A percentile compares a stretch with the other conserved stretches of the same genome.
These are phyloP conservation scores for Erysiphe neolycopersici DNA, from an alignment of 2,329 filamentous ascomycete species.

Conservation along the genomic window DNA sequence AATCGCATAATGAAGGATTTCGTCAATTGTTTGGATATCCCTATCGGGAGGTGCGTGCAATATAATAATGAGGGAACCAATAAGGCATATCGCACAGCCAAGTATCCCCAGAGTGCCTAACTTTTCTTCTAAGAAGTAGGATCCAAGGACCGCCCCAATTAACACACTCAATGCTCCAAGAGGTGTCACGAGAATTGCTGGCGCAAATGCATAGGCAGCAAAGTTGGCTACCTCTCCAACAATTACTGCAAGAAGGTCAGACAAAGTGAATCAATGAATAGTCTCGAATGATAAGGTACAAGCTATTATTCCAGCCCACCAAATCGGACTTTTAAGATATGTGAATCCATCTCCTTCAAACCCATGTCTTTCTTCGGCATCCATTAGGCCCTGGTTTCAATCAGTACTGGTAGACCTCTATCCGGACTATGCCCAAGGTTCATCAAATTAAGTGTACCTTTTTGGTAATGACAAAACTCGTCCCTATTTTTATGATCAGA, in stretches of 20 bases:
- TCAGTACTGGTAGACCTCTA: slow-evolving; percentile 3
- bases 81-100: slow-evolving; percentile 84
- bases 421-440: neutral
- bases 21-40: slow-evolving; percentile 70
- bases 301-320: slow-evolving; percentile 87
- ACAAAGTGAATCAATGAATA: slow-evolving; percentile 1
- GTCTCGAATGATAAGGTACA: slow-evolving; percentile 26
- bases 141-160: slow-evolving; percentile 80
- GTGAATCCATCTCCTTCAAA: slow-evolving; percentile 93
- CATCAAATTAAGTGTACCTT: slow-evolving; percentile 32
- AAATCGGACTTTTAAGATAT: slow-evolving; percentile 81
- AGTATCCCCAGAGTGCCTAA: slow-evolving; percentile 78
- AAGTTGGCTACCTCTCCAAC: slow-evolving; percentile 92
- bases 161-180: slow-evolving; percentile 81
- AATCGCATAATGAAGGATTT: slow-evolving; percentile 74
- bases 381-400: slow-evolving; percentile 46
- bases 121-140: slow-evolving; percentile 79
- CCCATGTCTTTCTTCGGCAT: slow-evolving; percentile 72
- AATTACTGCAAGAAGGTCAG: slow-evolving; percentile 34
- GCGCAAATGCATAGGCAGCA: slow-evolving; percentile 90
- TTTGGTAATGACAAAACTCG: slow-evolving; percentile 97
- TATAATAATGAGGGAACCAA: slow-evolving; percentile 91
- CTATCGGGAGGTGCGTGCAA: slow-evolving; percentile 88
- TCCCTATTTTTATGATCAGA: slow-evolving; percentile 26
- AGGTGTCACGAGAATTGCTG: slow-evolving; percentile 92